Evolutionary conservation across 495 filamentous ascomycete genomes (phyloP).

Genomic region (Annulohypoxylon maeteangense): DNA sequence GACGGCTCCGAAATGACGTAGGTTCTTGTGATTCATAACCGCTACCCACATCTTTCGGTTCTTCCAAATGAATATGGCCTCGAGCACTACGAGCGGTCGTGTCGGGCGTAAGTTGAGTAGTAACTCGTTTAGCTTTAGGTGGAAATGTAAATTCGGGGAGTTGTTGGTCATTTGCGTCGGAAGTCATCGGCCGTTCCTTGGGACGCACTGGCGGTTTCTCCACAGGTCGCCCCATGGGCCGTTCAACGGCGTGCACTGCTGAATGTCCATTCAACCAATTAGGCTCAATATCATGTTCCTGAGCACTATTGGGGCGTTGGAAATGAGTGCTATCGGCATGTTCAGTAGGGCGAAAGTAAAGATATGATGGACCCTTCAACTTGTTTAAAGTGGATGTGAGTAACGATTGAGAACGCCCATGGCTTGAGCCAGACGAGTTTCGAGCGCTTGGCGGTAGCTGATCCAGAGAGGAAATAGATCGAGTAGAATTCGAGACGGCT

Average conservation of each 20-base stretch:
- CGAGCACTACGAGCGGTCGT: conserved; percentile 23
- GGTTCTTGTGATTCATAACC: conserved; percentile 24
- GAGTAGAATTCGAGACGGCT: conserved; percentile 43
- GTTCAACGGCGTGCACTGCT: no score
- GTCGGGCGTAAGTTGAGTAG: conserved; percentile 33
- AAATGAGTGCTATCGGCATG: conserved; percentile 13
- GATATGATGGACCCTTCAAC: conserved; percentile 45
- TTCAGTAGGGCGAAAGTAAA: conserved; percentile 42
- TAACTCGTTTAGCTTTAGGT: conserved; percentile 9
- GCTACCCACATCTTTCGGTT: conserved; percentile 15
- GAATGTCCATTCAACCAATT: conserved; percentile 25
- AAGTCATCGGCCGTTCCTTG: conserved; percentile 10
- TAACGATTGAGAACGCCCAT: conserved; percentile 47
- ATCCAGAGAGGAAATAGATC: conserved; percentile 50
- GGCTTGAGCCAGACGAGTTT: conserved; percentile 38
- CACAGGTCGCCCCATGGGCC: background rate
- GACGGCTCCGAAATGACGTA: conserved; percentile 29
- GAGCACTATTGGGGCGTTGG: conserved; percentile 32
- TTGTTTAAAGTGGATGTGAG: conserved; percentile 47
- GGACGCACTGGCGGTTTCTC: conserved; percentile 20
- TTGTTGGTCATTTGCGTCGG: conserved; percentile 19
- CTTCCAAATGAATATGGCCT: conserved; percentile 30
- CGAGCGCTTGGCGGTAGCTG: conserved; percentile 33
- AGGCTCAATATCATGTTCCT: conserved; percentile 14
- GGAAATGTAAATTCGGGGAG: conserved; percentile 43